A percentile compares a stretch with the other conserved stretches of the same genome.
phyloP scores from a whole-genome alignment of 192 early-diverging fungal species.

The Coemansia sp. region DNA sequence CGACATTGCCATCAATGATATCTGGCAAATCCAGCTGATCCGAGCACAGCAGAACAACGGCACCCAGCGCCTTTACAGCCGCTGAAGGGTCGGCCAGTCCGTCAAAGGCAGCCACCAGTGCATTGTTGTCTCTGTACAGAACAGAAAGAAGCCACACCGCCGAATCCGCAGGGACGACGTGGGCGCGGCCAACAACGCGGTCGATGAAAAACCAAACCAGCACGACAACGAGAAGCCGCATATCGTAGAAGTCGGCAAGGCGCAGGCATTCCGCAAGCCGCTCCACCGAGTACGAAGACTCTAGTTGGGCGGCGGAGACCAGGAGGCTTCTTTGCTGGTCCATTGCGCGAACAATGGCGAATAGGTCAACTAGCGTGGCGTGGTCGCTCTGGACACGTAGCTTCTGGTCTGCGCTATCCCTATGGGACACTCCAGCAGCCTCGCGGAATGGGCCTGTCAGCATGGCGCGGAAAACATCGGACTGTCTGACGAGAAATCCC shows the following conservation, averaged over 20 bases:
- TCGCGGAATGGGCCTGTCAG: conserved; percentile 34
- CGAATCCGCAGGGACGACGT: neutral
- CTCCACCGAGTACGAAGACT: neutral
- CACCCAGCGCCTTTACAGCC: neutral
- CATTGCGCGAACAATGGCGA: conserved; percentile 15
- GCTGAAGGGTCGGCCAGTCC: neutral
- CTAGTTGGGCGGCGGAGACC: neutral
- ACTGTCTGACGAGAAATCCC: conserved; percentile 17
- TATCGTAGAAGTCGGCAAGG: conserved; percentile 28
- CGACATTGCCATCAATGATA: conserved; percentile 3
- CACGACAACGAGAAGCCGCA: conserved; percentile 17
- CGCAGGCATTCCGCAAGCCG: conserved; percentile 6
- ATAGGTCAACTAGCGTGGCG: conserved; percentile 9
- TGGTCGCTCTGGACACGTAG: conserved; percentile 23
- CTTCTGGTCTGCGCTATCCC: neutral
- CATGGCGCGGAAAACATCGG: conserved; percentile 36
- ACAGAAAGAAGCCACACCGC: conserved; percentile 10
- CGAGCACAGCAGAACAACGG: conserved; percentile 17
- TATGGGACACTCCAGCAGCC: conserved; percentile 3
- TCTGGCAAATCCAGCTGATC: conserved; percentile 16
- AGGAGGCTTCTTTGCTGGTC: too few species aligned
- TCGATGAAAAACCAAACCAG: conserved; percentile 18
- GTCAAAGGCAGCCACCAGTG: neutral
- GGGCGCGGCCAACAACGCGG: neutral
- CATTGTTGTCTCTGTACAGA: conserved; percentile 14